Evolutionary conservation across 768 basidiomycete species (phyloP).

Genomic region (Collybia nuda): DNA sequence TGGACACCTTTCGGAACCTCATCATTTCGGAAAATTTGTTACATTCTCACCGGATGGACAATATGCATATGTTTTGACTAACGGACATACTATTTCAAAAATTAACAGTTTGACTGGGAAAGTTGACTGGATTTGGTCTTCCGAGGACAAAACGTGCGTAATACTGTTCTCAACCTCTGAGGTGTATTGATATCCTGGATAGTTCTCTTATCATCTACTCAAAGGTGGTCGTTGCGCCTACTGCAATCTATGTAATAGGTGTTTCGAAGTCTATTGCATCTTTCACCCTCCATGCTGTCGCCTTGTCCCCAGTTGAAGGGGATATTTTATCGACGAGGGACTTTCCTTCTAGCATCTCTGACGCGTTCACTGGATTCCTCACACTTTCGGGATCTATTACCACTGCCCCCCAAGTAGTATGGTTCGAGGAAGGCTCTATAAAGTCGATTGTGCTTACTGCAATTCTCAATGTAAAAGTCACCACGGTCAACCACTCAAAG

Average conservation of each 20-base stretch:
- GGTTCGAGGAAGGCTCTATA: constrained; percentile 54
- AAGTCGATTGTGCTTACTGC: constrained; percentile 52
- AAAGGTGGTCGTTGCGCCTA: constrained; percentile 52
- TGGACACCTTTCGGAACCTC: constrained; percentile 50
- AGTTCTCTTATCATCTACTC: constrained; percentile 70
- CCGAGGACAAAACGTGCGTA: constrained; percentile 64
- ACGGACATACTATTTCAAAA: constrained; percentile 57
- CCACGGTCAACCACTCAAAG: constrained; percentile 35
- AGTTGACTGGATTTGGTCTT: constrained; percentile 70
- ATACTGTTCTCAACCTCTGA: not conserved
- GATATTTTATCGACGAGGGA: constrained; percentile 44
- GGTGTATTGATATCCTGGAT: constrained; percentile 4
- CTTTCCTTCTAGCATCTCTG: constrained; percentile 50
- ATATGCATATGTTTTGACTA: constrained; percentile 53
- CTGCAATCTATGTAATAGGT: constrained; percentile 58
- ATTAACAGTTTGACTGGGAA: constrained; percentile 53
- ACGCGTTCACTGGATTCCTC: constrained; percentile 28
- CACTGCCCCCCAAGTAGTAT: constrained; percentile 38
- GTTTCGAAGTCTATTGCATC: constrained; percentile 48
- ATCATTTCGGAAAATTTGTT: constrained; percentile 54
- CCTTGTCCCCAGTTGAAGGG: constrained; percentile 56
- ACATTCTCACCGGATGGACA: constrained; percentile 31
- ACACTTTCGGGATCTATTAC: constrained; percentile 19
- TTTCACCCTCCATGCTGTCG: constrained; percentile 67
- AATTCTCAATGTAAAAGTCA: constrained; percentile 46